phyloP scores from a whole-genome alignment of 2,329 filamentous ascomycete genomes.

The Pseudogymnoascus sp. region DNA sequence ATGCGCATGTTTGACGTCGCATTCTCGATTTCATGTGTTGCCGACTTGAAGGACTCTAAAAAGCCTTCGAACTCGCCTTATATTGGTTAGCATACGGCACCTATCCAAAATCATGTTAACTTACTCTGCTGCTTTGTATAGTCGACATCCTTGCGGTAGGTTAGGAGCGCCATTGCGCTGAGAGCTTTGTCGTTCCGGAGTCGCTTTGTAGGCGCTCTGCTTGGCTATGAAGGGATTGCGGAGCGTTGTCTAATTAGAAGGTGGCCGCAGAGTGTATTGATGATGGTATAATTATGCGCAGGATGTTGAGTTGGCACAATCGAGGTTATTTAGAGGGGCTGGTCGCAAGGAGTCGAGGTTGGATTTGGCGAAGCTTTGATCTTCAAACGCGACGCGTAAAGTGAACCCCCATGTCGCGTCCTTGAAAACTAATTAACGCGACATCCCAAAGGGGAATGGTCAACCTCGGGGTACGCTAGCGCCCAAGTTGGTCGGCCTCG shows the following conservation, averaged over 20 bases:
- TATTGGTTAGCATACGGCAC: neutral
- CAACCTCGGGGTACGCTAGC: neutral
- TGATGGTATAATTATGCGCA: neutral
- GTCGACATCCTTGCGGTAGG: slow-evolving; percentile 69
- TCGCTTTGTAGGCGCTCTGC: neutral
- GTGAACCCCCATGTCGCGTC: slow-evolving; percentile 7
- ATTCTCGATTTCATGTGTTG: slow-evolving; percentile 67
- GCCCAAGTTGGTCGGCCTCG: slow-evolving; percentile 1
- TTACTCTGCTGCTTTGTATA: slow-evolving; percentile 79
- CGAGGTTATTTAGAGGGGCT: slow-evolving; percentile 1
- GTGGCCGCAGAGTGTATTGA: slow-evolving; percentile 13
- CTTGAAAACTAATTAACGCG: slow-evolving; percentile 3
- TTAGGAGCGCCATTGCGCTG: slow-evolving; percentile 72
- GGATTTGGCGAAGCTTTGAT: slow-evolving; percentile 7
- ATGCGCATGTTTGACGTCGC: slow-evolving; percentile 80
- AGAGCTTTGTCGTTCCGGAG: slow-evolving; percentile 14
- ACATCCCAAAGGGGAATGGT: neutral
- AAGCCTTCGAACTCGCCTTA: slow-evolving; percentile 80
- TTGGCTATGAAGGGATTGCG: slow-evolving; percentile 9
- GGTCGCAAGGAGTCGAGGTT: slow-evolving; percentile 4
- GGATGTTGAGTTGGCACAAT: neutral
- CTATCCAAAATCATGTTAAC: slow-evolving; percentile 25
- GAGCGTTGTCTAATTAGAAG: slow-evolving; percentile 17
- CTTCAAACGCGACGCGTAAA: slow-evolving; percentile 9
- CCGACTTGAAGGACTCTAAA: slow-evolving; percentile 77